Base-by-base conservation (phyloP, 768 basidiomycete genomes). In the Boletus subparvulus region DNA sequence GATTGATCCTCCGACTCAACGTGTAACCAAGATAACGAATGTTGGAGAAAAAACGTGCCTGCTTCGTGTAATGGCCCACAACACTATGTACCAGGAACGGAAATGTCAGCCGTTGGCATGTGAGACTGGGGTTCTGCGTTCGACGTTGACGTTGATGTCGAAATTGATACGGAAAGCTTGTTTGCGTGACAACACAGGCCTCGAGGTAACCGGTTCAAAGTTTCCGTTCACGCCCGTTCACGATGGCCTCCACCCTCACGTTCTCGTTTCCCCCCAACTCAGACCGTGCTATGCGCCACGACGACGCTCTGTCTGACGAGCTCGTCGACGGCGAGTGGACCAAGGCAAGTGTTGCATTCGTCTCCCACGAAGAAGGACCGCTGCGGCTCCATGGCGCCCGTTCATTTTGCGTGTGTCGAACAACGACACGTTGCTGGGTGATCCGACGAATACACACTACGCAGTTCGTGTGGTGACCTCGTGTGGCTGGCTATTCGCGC, bases 321-420 rank as follows among this genome's bases (percentile, higher is more conserved):
- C 32, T 49, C 35, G 60, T 55, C 28, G 61, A 62, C 26, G 61
- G 42, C 26, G 68, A 54, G 24, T 63, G 68, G 68, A 65, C 63
- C 3, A 65, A 66, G 69, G 69, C 54, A 33, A 60, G 68, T 61
- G 4, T 42, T 52, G 16, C 2, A 6, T 10, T 17, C n/a, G 17
- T 32, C 8, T 58, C 61, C 62, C 62, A 56, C 58, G 55, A 44
- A 32, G 48, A 63, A 52, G 39, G 13, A 16, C 50, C 42, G 35
- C 14, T n/a, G 28, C 36, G 13, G 42, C 36, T 5, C 19, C 56
- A 28, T 26, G 19, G 30, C 39, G n/a, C 41, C 42, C 36, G 40
- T 33, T 36, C 30, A 37, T 61, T 48, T 52, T 53, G 51, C 33
- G 41, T 51, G 52, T 28, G 14, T 39, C 45, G 32, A 35, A 12